Evolutionary conservation across 2,329 filamentous ascomycete species (phyloP).

Genomic region (Sclerotinia spermophila): DNA sequence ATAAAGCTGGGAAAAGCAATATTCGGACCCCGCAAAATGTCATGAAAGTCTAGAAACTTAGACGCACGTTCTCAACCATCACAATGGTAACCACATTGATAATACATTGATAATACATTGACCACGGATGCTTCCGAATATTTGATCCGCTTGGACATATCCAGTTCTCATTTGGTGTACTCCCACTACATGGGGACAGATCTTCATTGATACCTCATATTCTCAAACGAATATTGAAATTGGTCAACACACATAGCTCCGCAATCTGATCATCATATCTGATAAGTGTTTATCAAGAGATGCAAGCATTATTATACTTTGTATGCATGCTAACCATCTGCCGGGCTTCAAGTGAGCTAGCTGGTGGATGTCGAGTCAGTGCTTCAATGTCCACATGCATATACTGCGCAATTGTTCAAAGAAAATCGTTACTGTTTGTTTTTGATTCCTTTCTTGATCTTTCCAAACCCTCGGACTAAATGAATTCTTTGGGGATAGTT

Average conservation of each 20-base stretch:
- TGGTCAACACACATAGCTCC: background rate
- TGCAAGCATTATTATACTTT: background rate
- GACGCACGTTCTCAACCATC: background rate
- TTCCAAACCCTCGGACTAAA: background rate
- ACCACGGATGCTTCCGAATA: background rate
- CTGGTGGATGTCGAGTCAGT: background rate
- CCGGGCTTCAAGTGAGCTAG: background rate
- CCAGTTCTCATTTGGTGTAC: background rate
- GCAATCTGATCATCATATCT: background rate
- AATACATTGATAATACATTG: too few species aligned
- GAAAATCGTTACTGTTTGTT: background rate
- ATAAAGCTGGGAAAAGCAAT: background rate
- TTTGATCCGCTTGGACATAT: background rate
- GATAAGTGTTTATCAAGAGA: background rate
- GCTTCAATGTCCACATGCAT: background rate
- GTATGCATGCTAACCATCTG: background rate
- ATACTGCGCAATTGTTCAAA: background rate
- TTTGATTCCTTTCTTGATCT: background rate
- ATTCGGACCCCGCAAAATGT: background rate
- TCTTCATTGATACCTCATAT: background rate
- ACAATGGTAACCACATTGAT: too few species aligned
- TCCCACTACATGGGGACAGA: background rate
- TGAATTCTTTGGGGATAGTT: background rate
- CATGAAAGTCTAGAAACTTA: background rate
- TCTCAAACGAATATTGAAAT: background rate